These are phyloP conservation scores for Cnidoscolus chayamansa DNA, from an alignment of 441 rosid species.

Conservation along the genomic window DNA sequence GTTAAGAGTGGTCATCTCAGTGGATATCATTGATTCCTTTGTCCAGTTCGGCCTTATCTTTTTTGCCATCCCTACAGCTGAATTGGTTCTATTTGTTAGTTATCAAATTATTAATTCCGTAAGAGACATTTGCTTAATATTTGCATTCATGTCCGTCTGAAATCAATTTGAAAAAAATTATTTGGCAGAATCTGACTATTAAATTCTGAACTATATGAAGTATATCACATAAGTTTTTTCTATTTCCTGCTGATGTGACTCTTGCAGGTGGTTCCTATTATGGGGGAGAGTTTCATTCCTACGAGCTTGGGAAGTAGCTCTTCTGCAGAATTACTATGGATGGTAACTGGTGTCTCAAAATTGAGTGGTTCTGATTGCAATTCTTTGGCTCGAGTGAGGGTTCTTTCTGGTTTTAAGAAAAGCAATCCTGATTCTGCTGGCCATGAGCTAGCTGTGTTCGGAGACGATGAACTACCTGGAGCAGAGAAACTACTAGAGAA, in stretches of 20 bases:
- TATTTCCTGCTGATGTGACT: conserved; percentile 12
- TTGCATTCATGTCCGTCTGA: background rate
- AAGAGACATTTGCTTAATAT: background rate
- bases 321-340: conserved; percentile 50
- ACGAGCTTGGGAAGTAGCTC: conserved; percentile 56
- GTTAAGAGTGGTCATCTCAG: background rate
- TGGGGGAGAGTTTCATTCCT: conserved; percentile 66
- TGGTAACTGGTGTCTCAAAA: conserved; percentile 73
- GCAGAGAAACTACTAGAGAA: conserved; percentile 59
- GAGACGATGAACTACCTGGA: conserved; percentile 59
- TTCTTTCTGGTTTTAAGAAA: conserved; percentile 41
- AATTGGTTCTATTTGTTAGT: background rate
- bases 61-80: background rate
- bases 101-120: background rate
- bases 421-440: conserved; percentile 20
- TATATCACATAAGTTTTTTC: background rate
- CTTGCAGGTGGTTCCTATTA: conserved; percentile 46
- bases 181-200: background rate
- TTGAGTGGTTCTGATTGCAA: conserved; percentile 44
- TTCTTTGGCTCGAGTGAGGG: conserved; percentile 56
- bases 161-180: background rate
- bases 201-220: background rate
- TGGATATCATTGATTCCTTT: background rate
- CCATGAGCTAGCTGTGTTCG: conserved; percentile 32
- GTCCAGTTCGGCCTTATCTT: background rate